Percentiles rank a stretch among this genome's conserved stretches.
These are phyloP conservation scores for Plantago coronopus DNA, from an alignment of 305 asterid genomes.

Conservation along the genomic window DNA sequence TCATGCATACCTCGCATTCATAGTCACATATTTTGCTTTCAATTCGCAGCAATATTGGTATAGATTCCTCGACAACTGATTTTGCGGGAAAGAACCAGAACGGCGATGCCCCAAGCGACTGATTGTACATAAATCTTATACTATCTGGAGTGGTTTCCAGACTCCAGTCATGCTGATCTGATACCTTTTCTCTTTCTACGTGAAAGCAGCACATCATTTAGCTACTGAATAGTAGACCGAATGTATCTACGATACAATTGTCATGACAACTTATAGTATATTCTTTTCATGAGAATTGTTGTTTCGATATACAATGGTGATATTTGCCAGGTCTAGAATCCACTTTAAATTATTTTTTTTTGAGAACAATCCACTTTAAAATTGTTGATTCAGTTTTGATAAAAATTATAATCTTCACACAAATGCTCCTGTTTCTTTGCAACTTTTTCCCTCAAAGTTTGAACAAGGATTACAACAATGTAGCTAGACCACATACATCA, in stretches of 20 bases:
- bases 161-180: background rate
- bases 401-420: no score
- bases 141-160: background rate
- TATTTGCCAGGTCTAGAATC: no score
- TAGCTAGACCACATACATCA: background rate
- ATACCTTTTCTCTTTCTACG: background rate
- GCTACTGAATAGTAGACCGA: background rate
- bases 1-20: background rate
- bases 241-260: background rate
- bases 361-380: no score
- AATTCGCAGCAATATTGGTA: constrained; percentile 8
- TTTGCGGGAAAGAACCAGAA: constrained; percentile 21
- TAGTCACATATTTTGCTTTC: background rate
- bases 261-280: background rate
- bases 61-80: constrained; percentile 15
- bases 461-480: background rate
- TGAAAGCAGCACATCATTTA: background rate
- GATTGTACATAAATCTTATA: constrained; percentile 8
- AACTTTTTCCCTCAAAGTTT: background rate
- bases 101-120: constrained; percentile 20
- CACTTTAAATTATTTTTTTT: no score
- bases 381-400: no score
- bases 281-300: no score
- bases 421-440: background rate
- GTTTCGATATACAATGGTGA: no score